Percentiles rank a stretch among this genome's conserved stretches.
Evolutionary conservation across 306 rosid genomes (phyloP).

Genomic region (Albizia julibrissin): DNA sequence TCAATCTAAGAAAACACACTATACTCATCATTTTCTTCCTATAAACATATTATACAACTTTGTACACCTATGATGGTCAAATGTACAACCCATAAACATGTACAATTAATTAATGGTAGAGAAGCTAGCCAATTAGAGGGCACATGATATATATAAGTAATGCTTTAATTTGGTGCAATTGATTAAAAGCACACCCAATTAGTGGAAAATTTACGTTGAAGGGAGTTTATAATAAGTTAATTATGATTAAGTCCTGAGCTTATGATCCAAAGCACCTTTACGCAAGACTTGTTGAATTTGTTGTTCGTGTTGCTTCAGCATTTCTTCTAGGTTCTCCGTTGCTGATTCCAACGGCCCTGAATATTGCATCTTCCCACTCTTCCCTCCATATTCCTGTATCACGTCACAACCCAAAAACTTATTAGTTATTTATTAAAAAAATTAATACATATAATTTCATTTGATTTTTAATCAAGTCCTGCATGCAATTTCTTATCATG

Average conservation of each 20-base stretch:
- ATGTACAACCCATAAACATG: too few species aligned
- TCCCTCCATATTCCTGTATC: conserved; percentile 45
- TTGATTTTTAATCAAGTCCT: too few species aligned
- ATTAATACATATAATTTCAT: too few species aligned
- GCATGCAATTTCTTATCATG: too few species aligned
- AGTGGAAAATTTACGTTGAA: neutral
- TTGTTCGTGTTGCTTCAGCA: conserved; percentile 80
- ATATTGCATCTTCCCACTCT: conserved; percentile 56
- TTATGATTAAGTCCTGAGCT: conserved; percentile 33
- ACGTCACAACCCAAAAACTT: neutral
- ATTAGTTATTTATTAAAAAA: too few species aligned
- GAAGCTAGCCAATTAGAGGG: too few species aligned
- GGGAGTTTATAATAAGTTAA: neutral
- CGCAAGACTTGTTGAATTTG: conserved; percentile 74
- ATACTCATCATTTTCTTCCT: too few species aligned
- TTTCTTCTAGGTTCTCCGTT: conserved; percentile 68
- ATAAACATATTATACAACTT: too few species aligned
- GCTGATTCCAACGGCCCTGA: conserved; percentile 73
- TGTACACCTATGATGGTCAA: too few species aligned
- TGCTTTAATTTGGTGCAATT: neutral
- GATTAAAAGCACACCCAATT: neutral
- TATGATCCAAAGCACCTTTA: conserved; percentile 59
- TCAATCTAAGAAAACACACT: too few species aligned
- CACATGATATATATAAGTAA: too few species aligned
- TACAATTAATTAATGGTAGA: too few species aligned